Base-by-base conservation (phyloP, 1,139 yeast genomes). In the Magnusiomyces magnusii region DNA sequence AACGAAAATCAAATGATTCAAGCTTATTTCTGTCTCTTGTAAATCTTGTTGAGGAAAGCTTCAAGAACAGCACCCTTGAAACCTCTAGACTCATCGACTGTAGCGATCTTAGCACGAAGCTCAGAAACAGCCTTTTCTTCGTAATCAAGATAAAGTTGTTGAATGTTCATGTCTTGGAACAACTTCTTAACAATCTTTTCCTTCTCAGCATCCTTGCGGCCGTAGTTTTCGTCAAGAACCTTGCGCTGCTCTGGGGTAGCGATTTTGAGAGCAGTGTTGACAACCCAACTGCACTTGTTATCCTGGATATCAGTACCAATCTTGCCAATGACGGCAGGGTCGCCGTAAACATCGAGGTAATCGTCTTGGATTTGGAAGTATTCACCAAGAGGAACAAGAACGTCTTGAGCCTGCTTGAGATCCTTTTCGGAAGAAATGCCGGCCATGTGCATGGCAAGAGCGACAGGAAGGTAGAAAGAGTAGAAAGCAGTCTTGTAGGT, bases 291-390 rank as follows among this genome's bases (percentile, higher is more conserved):
- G 75, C 99, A 95, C 77, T 95, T 95, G 82, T 95, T 95, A 75
- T 95, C 99, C 77, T 89, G 89, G 71, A 95, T 95, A 74, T 95
- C 99, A 61, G 99, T 95, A 66, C 99, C 99, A 66, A 95, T 90
- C 80, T 95, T 95, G 64, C 99, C 99, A 71, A 93, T 93, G 69
- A 92, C 92, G 71, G 88, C 95, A 54, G 99, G 97, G 67, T 95
- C 91, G 64, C 99, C 99, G 71, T 89, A 95, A 75, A 97, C 90
- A 75, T 95, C 99, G 68, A 95, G 83, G 77, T 79, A 95, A 75
- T 95, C 99, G 72, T 95, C 99, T 77, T 95, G 99, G 67, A 95
- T 90, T 78, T 95, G 99, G 86, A 95, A 95, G 74, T 95, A 95
- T 76, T 95, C 97, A 61, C 99, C 99, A 67, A 93, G 82, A 61